These are phyloP conservation scores for Xylaria sp. DNA, from an alignment of 2,329 filamentous ascomycete genomes.

Conservation along the genomic window DNA sequence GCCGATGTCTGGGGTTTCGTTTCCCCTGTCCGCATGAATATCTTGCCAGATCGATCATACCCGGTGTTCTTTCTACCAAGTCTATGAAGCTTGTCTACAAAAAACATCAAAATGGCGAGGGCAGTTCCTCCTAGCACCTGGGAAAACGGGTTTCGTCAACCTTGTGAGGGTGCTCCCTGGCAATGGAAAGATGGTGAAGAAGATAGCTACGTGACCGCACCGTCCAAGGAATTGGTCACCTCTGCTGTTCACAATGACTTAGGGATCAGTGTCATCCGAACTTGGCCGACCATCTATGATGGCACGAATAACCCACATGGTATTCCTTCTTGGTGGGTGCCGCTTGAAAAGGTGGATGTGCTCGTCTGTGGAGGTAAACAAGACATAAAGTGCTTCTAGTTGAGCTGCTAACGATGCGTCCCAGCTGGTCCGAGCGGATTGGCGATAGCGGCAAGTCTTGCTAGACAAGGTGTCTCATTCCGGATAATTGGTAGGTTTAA, in stretches of 20 bases:
- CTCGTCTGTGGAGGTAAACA: conserved; percentile 49
- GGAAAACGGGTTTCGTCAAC: conserved; percentile 42
- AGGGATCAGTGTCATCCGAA: conserved; percentile 45
- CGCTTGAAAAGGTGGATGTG: conserved; percentile 47
- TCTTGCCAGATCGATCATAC: too few species aligned
- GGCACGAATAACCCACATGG: conserved; percentile 47
- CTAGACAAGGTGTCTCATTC: conserved; percentile 48
- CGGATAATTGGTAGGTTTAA: conserved; percentile 50
- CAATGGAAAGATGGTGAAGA: conserved; percentile 12
- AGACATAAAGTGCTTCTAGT: too few species aligned
- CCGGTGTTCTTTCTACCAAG: too few species aligned
- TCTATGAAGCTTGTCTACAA: background rate
- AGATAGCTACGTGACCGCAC: conserved; percentile 40
- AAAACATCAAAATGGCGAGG: too few species aligned
- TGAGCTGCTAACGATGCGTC: conserved; percentile 1
- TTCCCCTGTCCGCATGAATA: too few species aligned
- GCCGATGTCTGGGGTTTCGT: too few species aligned
- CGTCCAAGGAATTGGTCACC: conserved; percentile 42
- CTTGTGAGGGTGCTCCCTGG: too few species aligned
- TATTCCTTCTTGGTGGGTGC: conserved; percentile 44
- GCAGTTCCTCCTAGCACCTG: conserved; percentile 38
- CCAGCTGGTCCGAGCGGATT: conserved; percentile 49
- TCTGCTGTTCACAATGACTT: conserved; percentile 43
- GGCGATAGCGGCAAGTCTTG: conserved; percentile 46
- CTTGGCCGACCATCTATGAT: conserved; percentile 47